phyloP scores from a whole-genome alignment of 805 yeast genomes.

The Spathaspora girioi region DNA sequence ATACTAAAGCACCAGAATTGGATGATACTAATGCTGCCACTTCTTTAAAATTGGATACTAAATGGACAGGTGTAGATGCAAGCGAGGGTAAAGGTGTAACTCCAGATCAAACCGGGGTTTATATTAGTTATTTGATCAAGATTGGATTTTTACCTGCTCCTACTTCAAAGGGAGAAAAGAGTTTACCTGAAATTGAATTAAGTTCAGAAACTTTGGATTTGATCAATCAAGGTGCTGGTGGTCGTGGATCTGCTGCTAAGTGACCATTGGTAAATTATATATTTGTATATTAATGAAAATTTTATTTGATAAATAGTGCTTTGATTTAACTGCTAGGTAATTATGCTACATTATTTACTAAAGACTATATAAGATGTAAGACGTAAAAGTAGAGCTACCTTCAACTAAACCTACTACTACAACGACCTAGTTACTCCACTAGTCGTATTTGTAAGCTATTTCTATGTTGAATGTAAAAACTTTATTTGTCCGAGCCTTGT shows the following conservation, averaged over 20 bases:
- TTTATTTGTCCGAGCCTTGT: no score
- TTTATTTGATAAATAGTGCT: neutral
- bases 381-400: no score
- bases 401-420: no score
- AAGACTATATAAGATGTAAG: no score
- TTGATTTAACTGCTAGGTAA: neutral
- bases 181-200: constrained; percentile 57
- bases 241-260: constrained; percentile 64
- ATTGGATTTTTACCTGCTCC: constrained; percentile 80
- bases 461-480: no score
- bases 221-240: constrained; percentile 66
- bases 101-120: constrained; percentile 60
- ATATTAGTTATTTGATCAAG: constrained; percentile 73
- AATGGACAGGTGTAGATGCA: constrained; percentile 62
- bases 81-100: constrained; percentile 77
- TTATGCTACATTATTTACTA: no score
- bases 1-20: constrained; percentile 92
- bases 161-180: constrained; percentile 28
- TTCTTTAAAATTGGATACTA: constrained; percentile 60
- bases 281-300: neutral
- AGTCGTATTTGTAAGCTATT: no score
- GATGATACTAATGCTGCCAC: constrained; percentile 80
- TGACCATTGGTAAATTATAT: constrained; percentile 9
- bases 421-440: no score
- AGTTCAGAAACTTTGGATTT: constrained; percentile 52